Percentiles rank a stretch among this genome's conserved stretches.
Evolutionary conservation across 1,139 yeast genomes (phyloP).

Genomic region (Debaryomyces subglobosus): DNA sequence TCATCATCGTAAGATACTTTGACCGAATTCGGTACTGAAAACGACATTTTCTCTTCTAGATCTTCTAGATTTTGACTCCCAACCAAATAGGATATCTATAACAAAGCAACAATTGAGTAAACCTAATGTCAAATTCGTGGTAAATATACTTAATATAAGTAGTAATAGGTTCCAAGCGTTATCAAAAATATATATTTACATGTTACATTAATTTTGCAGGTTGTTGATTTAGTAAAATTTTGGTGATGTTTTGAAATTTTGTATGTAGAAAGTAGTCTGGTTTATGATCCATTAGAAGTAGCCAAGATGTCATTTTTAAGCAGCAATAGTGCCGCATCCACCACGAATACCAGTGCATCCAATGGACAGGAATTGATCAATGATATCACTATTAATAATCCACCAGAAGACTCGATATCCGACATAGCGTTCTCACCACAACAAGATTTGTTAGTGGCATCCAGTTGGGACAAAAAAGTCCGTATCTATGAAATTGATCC

Average conservation of each 20-base stretch:
- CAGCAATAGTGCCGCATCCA: conserved; percentile 20
- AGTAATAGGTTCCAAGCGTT: background rate
- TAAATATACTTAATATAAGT: background rate
- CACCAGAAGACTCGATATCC: conserved; percentile 92
- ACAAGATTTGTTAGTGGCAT: conserved; percentile 76
- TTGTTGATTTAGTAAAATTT: conserved; percentile 2
- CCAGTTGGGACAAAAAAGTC: conserved; percentile 96
- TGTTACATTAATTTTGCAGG: background rate
- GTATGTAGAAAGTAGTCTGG: background rate
- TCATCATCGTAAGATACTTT: background rate
- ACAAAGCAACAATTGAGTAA: background rate
- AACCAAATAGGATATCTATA: background rate
- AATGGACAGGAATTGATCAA: conserved; percentile 72
- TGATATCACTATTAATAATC: conserved; percentile 76
- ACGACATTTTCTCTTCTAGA: background rate
- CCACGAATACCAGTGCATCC: conserved; percentile 37
- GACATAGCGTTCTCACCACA: conserved; percentile 91
- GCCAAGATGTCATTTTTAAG: conserved; percentile 32
- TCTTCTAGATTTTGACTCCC: background rate
- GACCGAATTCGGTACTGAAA: conserved; percentile 4
- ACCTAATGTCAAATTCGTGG: background rate
- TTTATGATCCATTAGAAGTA: conserved; percentile 3
- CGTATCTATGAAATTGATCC: conserved; percentile 85
- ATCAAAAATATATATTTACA: background rate
- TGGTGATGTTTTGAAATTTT: conserved; percentile 6